A percentile compares a stretch with the other conserved stretches of the same genome.
These are phyloP conservation scores for Xylaria intraflava DNA, from an alignment of 495 filamentous ascomycete species.

Conservation along the genomic window DNA sequence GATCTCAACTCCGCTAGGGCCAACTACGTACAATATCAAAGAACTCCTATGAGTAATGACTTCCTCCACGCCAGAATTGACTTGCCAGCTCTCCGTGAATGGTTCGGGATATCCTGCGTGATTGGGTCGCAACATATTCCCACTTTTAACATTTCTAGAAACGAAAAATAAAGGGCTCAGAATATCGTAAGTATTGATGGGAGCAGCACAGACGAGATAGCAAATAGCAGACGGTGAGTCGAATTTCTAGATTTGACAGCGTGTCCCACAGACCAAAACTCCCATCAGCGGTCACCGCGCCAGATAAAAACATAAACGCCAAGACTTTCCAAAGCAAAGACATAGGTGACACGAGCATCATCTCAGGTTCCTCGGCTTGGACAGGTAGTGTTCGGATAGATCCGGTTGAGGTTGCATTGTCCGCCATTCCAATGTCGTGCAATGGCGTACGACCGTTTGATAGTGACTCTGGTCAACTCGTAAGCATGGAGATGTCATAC, in stretches of 20 bases:
- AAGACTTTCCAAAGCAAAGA: slow-evolving; percentile 8
- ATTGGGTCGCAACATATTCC: neutral
- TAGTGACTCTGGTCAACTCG: slow-evolving; percentile 15
- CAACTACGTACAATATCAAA: neutral
- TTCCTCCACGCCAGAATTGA: neutral
- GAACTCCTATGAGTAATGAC: neutral
- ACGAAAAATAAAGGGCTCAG: too few relatives aligned
- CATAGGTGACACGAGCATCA: slow-evolving; percentile 1
- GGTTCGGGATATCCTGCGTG: neutral
- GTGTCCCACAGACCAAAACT: slow-evolving; percentile 4
- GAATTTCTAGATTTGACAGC: neutral
- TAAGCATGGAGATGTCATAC: slow-evolving; percentile 41
- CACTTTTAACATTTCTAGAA: neutral
- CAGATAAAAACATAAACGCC: slow-evolving; percentile 8
- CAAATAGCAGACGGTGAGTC: neutral
- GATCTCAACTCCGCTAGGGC: neutral
- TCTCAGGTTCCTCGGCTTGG: slow-evolving; percentile 1
- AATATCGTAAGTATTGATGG: neutral
- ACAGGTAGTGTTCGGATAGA: slow-evolving; percentile 16
- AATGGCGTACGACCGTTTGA: slow-evolving; percentile 20
- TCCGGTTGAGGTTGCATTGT: slow-evolving; percentile 21
- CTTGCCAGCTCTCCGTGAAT: neutral
- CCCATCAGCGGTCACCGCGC: neutral
- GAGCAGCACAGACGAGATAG: neutral
- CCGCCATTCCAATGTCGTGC: slow-evolving; percentile 19